phyloP scores from a whole-genome alignment of 352 stramenopile species.

The Thalassiosira delicatula region DNA sequence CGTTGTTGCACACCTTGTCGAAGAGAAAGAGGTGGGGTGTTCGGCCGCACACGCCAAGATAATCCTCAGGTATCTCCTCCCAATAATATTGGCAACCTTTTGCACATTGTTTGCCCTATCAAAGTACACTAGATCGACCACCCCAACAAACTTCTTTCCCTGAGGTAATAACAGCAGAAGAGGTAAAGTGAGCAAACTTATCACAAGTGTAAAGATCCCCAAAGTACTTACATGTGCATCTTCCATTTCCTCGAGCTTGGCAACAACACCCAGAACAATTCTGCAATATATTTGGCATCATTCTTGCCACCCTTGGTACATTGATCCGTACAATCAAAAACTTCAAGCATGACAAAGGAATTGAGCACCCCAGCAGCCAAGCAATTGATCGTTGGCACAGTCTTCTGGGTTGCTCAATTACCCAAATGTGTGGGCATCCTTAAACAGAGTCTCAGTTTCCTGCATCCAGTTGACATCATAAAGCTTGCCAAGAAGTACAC shows the following conservation, averaged over 20 bases:
- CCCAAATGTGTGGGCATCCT: too few species aligned
- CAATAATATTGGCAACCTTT: too few species aligned
- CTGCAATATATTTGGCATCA: constrained; percentile 19
- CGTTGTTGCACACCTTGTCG: too few species aligned
- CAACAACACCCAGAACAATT: constrained; percentile 1
- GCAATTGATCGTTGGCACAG: neutral
- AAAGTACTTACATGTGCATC: neutral
- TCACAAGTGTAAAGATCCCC: neutral
- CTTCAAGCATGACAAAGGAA: too few species aligned
- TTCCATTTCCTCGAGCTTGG: neutral
- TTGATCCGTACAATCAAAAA: too few species aligned
- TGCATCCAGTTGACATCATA: too few species aligned
- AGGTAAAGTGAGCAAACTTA: neutral
- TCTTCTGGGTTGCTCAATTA: neutral
- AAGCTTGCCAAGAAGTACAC: neutral
- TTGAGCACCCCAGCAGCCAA: too few species aligned
- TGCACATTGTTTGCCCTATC: too few species aligned
- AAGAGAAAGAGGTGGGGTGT: too few species aligned
- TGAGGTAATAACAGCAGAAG: neutral
- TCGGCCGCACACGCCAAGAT: neutral
- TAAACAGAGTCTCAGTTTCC: too few species aligned
- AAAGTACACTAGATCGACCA: constrained; percentile 18
- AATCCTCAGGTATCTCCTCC: too few species aligned
- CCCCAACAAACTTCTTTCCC: neutral
- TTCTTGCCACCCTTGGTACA: constrained; percentile 15